Conservation (phyloP, 2,329 filamentous ascomycete species). For the Emydomyces testavorans region DNA sequence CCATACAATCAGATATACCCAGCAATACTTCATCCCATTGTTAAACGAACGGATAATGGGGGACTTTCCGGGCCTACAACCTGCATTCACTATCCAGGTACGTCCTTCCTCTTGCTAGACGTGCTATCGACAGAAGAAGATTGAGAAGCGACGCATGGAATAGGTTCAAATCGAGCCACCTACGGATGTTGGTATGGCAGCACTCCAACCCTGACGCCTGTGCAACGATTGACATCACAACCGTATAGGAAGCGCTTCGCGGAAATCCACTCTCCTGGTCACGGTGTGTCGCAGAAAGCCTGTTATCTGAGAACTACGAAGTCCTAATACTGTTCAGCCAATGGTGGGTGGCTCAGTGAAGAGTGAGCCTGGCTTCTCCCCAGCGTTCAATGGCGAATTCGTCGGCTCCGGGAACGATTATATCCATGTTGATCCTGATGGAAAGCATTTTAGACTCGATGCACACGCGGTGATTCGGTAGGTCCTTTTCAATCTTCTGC, state of each 20-base stretch:
- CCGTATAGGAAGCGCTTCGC: conserved; percentile 27
- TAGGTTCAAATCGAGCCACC: conserved; percentile 27
- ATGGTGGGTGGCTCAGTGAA: conserved; percentile 30
- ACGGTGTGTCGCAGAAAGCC: conserved; percentile 20
- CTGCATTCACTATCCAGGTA: conserved; percentile 33
- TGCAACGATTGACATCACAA: not conserved
- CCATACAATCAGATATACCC: not conserved
- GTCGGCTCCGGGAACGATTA: conserved; percentile 34
- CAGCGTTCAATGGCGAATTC: conserved; percentile 29
- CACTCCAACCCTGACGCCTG: not conserved
- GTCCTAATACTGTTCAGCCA: conserved; percentile 21
- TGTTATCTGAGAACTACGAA: not conserved
- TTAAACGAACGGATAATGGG: conserved; percentile 20
- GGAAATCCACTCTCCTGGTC: conserved; percentile 28
- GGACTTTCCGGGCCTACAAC: conserved; percentile 30
- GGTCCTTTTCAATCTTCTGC: conserved; percentile 9
- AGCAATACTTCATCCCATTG: not conserved
- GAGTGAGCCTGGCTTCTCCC: conserved; percentile 27
- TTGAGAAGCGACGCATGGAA: not conserved
- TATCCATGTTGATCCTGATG: conserved; percentile 33
- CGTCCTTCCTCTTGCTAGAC: not conserved
- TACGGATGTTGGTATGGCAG: conserved; percentile 23
- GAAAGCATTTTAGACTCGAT: conserved; percentile 31
- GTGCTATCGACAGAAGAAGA: not conserved
- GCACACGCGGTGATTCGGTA: conserved; percentile 34